Conservation (phyloP, 345 rosid genomes). For the Lepidium didymum region DNA sequence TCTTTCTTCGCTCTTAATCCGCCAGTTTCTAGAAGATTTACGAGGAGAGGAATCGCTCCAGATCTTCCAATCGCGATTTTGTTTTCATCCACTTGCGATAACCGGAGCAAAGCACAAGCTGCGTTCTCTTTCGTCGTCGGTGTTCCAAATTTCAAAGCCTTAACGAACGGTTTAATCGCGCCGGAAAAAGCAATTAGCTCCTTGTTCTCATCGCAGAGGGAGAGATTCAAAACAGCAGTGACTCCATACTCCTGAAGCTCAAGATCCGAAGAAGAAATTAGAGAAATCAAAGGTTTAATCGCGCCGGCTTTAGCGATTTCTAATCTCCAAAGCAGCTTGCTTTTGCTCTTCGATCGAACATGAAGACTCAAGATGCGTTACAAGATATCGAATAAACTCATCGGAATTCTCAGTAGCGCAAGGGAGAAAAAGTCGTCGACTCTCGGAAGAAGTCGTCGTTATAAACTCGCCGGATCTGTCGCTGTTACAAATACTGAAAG, state of each 20-base stretch:
- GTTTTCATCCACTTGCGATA: constrained; percentile 74
- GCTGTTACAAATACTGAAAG: constrained; percentile 89
- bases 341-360: constrained; percentile 67
- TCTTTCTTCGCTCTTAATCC: constrained; percentile 79
- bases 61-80: constrained; percentile 82
- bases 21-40: constrained; percentile 61
- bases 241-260: constrained; percentile 89
- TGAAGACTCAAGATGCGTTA: constrained; percentile 50
- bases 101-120: constrained; percentile 80
- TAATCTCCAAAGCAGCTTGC: constrained; percentile 93
- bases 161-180: constrained; percentile 76
- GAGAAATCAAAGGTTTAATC: constrained; percentile 56
- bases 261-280: constrained; percentile 57
- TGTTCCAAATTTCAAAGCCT: constrained; percentile 63
- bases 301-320: constrained; percentile 86
- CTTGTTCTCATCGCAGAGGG: constrained; percentile 92
- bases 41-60: constrained; percentile 68
- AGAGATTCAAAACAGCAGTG: constrained; percentile 79
- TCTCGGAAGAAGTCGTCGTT: constrained; percentile 43
- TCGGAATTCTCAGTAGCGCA: constrained; percentile 49
- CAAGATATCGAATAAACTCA: constrained; percentile 56
- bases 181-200: constrained; percentile 62
- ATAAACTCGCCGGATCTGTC: constrained; percentile 76
- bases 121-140: constrained; percentile 82
- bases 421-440: constrained; percentile 44